Base-by-base conservation (phyloP, 2,329 filamentous ascomycete genomes). In the Fusarium armeniacum region DNA sequence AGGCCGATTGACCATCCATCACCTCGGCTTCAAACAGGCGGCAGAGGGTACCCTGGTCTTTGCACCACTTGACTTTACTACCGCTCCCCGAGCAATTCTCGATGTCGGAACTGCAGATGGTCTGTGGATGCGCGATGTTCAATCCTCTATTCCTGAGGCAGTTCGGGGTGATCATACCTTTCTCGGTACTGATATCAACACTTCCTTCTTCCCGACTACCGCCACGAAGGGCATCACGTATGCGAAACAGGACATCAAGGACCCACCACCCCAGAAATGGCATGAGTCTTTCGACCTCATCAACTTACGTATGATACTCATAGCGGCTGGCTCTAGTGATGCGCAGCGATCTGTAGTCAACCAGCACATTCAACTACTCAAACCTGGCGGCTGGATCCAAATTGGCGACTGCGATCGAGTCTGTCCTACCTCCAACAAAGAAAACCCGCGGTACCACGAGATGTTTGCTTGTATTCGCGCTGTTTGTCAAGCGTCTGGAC, bases 241-340 rank as follows among this genome's bases (percentile, higher is more conserved):
- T 6, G 22, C 30, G 5, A 40, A 51, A 0, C 51, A 41, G 16
- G 52, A 64, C 5, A 51, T 64, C 8, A 49, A 35, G 1, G 33
- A 64, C 4, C 6, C 13, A 3, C 1, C 26, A 3, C 33, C 44
- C 4, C 4, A 18, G 10, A 9, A 3, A 1, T 64, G 60, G 61
- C 2, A 40, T 1, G 12, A 5, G 0, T 40, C 13, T 2, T 64
- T 64, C 6, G 59, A 64, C 6, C 44, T 64, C n/a, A 30, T 64
- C 4, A 64, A 64, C 6, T 16, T 64, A 10, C 61, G 61, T 0
- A 64, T 64, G 61, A 26, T 64, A 6, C 59, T 64, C 6, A 64
- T 64, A 8, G 61, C 51, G 1, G 61, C 59, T 20, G 61, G 61
- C 8, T 50, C 51, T 0, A 33, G 16, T 1, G 13, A 40, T 0